Base-by-base conservation (phyloP, 768 basidiomycete genomes). In the Cyclocybe cylindracea region DNA sequence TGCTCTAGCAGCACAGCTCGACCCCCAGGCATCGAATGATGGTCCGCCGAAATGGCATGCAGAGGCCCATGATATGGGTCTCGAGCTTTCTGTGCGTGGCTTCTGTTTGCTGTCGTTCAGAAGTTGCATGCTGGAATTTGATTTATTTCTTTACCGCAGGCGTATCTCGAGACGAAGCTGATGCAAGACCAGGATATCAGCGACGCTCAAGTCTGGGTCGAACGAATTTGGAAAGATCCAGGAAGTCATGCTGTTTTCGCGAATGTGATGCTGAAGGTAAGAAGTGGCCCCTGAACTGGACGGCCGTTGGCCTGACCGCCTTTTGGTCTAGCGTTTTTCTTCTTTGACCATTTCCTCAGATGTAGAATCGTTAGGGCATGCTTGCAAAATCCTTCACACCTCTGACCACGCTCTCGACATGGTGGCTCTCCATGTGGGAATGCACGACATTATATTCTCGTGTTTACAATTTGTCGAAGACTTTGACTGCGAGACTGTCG, bases 401-500 rank as follows among this genome's bases (percentile, higher is more conserved):
- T 75, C 82, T 47, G 83, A 85, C 54, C 65, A 67, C 18, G 79
- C 81, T 0, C 67, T 93, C 14, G 89, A 92, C 59, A 78, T 89
- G 41, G 58, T 92, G 39, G 79, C 87, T 7, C 68, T 92, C 19
- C 87, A 93, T 63, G 67, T 80, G 14, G 80, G 76, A 50, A 68
- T 90, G n/a, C 74, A 77, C 9, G 82, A 85, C 48, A 62, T 93
- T n/a, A 69, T 90, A 31, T 83, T 79, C 24, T 76, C 82, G 55
- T 80, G 83, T 0, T 66, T 91, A 39, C 68, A 70, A 11, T 78
- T 90, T 51, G 68, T 91, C 39, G 82, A 88, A 50, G 78, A 83
- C 38, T 91, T 87, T 58, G 89, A 91, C 59, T 91, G 86, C 55
- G 89, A 91, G 61, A 86, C 83, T 16, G 85, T 92, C 32, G 90